Evolutionary conservation across 345 rosid species (phyloP).

Genomic region (Pelargonium nanum): DNA sequence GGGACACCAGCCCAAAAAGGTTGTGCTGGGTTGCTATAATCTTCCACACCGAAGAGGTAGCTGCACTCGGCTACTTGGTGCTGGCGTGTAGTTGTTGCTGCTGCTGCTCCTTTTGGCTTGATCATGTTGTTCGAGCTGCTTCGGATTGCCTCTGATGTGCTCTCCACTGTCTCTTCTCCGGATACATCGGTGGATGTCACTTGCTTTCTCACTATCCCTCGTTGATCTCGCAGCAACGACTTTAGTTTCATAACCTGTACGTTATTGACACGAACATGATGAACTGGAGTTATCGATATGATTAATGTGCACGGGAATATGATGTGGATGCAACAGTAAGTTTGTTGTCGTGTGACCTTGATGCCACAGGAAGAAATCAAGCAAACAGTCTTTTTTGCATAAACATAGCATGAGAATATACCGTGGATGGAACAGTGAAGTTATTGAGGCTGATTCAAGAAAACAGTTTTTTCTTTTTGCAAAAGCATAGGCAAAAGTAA

Average conservation of each 20-base stretch:
- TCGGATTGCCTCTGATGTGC: constrained; percentile 28
- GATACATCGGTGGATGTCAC: constrained; percentile 37
- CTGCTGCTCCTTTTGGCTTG: constrained; percentile 4
- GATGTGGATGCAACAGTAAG: too few relatives aligned
- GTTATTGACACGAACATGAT: neutral
- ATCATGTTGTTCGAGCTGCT: constrained; percentile 13
- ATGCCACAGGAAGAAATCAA: too few relatives aligned
- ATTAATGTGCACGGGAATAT: neutral
- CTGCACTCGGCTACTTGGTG: constrained; percentile 24
- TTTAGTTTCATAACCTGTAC: constrained; percentile 47
- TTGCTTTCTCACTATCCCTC: constrained; percentile 21
- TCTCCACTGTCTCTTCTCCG: constrained; percentile 54
- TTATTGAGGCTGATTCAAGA: too few relatives aligned
- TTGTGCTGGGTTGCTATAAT: constrained; percentile 22
- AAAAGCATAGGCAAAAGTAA: too few relatives aligned
- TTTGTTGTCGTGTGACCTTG: too few relatives aligned
- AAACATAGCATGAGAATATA: too few relatives aligned
- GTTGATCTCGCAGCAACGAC: constrained; percentile 39
- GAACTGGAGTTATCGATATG: neutral
- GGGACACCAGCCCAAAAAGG: constrained; percentile 15
- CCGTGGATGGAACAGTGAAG: too few relatives aligned
- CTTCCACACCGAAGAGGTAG: constrained; percentile 26
- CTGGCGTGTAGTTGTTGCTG: neutral
- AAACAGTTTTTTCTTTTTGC: too few relatives aligned
- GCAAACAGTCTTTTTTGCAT: too few relatives aligned